These are phyloP conservation scores for Suhomyces ambrosiae DNA, from an alignment of 1,139 yeast genomes.

Conservation along the genomic window DNA sequence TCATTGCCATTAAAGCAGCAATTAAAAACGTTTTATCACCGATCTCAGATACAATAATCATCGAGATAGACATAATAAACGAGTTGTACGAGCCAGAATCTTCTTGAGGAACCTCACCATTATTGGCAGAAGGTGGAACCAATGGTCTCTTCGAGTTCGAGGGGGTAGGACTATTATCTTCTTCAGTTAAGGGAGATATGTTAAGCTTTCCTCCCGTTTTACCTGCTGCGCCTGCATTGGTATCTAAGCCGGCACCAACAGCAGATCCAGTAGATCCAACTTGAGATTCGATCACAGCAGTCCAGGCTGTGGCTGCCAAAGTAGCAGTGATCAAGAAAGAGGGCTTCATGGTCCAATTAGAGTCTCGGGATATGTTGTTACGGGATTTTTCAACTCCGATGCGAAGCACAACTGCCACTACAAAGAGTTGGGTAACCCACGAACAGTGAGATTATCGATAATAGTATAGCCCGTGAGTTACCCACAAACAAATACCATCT, in stretches of 20 bases:
- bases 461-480: too few species aligned
- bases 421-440: not conserved
- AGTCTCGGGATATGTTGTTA: not conserved
- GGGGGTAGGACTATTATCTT: slow-evolving; percentile 37
- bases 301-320: slow-evolving; percentile 6
- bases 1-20: slow-evolving; percentile 98
- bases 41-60: slow-evolving; percentile 91
- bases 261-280: not conserved
- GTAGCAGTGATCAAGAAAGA: slow-evolving; percentile 8
- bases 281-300: slow-evolving; percentile 5
- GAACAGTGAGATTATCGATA: not conserved
- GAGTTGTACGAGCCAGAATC: slow-evolving; percentile 41
- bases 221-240: too few species aligned
- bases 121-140: slow-evolving; percentile 14
- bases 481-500: too few species aligned
- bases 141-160: slow-evolving; percentile 27
- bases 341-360: slow-evolving; percentile 9
- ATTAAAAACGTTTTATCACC: slow-evolving; percentile 97
- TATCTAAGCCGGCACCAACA: too few species aligned
- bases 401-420: too few species aligned
- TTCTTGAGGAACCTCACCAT: slow-evolving; percentile 14
- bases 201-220: slow-evolving; percentile 22
- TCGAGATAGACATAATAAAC: slow-evolving; percentile 68
- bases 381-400: slow-evolving; percentile 11
- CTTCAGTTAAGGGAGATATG: slow-evolving; percentile 28